Percentiles rank a stretch among this genome's conserved stretches.
phyloP scores from a whole-genome alignment of 495 filamentous ascomycete genomes.

The Haplographium delicatum region DNA sequence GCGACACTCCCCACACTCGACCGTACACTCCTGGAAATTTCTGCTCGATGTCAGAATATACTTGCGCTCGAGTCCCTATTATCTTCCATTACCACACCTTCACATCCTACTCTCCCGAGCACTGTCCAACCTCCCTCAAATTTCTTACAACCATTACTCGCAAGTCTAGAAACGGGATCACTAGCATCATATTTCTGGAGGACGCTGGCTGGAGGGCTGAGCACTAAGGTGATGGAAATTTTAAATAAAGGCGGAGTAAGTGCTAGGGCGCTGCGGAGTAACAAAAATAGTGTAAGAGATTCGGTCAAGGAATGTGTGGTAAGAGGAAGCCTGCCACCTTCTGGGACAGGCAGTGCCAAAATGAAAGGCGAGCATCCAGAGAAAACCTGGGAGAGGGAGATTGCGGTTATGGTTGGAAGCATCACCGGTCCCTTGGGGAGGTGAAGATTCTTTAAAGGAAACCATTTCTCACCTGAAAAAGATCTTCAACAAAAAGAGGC shows the following conservation, averaged over 20 bases:
- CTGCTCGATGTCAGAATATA: conserved; percentile 82
- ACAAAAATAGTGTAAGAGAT: conserved; percentile 67
- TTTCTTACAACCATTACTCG: conserved; percentile 67
- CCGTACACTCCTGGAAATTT: conserved; percentile 73
- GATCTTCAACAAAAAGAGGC: too few relatives aligned
- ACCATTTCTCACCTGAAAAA: too few relatives aligned
- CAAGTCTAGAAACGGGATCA: conserved; percentile 79
- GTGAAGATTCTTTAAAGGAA: too few relatives aligned
- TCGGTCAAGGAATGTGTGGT: conserved; percentile 81
- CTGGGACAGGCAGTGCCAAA: conserved; percentile 34
- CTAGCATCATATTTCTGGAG: conserved; percentile 91
- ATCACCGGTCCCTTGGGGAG: conserved; percentile 40
- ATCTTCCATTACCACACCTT: conserved; percentile 56
- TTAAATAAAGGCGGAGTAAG: conserved; percentile 73
- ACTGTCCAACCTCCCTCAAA: conserved; percentile 37
- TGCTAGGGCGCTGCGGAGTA: conserved; percentile 71
- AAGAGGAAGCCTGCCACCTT: conserved; percentile 55
- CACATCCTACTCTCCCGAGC: conserved; percentile 53
- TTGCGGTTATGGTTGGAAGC: conserved; percentile 89
- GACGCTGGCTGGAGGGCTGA: conserved; percentile 71
- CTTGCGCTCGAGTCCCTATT: conserved; percentile 80
- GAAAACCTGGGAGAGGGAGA: conserved; percentile 77
- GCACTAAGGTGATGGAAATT: conserved; percentile 76
- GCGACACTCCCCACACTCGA: conserved; percentile 77
- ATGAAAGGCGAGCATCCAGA: conserved; percentile 38